phyloP scores from a whole-genome alignment of 2,329 filamentous ascomycete species.

The Cercospora sojina region DNA sequence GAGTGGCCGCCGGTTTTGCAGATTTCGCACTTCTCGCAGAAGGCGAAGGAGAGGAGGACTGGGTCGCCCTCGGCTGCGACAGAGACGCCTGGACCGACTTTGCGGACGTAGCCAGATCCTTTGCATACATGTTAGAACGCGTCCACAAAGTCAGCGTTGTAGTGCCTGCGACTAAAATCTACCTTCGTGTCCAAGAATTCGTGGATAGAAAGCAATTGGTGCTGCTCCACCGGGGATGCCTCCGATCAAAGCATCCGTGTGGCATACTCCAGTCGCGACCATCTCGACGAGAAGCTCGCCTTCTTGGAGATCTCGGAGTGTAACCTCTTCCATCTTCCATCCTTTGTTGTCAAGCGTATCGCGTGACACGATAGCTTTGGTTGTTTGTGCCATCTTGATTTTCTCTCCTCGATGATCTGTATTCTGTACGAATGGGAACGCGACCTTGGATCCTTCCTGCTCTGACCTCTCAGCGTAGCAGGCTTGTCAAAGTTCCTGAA shows the following conservation, averaged over 20 bases:
- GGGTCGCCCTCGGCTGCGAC: conserved; percentile 48
- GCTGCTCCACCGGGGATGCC: conserved; percentile 38
- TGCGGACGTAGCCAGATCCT: conserved; percentile 51
- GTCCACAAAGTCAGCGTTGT: too few relatives aligned
- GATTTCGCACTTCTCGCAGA: conserved; percentile 49
- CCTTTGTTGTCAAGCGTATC: conserved; percentile 39
- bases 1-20: conserved; percentile 50
- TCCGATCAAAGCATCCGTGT: conserved; percentile 54
- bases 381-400: conserved; percentile 24
- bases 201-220: conserved; percentile 46
- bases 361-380: conserved; percentile 43
- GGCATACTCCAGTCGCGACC: conserved; percentile 55
- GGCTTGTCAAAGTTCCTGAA: background rate
- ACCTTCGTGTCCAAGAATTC: conserved; percentile 57
- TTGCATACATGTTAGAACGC: background rate
- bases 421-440: too few relatives aligned
- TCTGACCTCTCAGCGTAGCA: conserved; percentile 32
- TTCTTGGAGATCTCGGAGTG: conserved; percentile 39
- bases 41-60: conserved; percentile 51
- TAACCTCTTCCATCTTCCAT: conserved; percentile 45
- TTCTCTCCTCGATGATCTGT: conserved; percentile 11
- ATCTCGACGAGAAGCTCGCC: conserved; percentile 56
- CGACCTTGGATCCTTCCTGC: too few relatives aligned
- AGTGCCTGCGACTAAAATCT: too few relatives aligned
- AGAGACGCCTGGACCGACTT: conserved; percentile 44